Percentiles rank a stretch among this genome's conserved stretches.
Conservation (phyloP, 305 asterid species). For the Fraxinus ornus region DNA sequence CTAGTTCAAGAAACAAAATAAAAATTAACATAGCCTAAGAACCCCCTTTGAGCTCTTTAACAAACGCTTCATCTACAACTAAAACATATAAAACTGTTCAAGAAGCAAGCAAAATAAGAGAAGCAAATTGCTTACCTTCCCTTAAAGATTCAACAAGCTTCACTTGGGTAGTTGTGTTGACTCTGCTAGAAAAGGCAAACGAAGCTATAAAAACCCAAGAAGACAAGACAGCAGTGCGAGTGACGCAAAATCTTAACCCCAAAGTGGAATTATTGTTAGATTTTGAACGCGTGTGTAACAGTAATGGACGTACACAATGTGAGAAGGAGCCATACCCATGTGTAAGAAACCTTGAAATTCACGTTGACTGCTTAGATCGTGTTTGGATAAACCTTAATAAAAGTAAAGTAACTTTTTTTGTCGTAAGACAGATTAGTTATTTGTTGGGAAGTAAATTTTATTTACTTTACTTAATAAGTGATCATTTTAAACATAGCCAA, state of each 20-base stretch:
- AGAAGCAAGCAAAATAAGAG: constrained; percentile 2
- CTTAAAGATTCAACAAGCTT: constrained; percentile 6
- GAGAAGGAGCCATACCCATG: neutral
- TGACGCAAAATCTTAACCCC: neutral
- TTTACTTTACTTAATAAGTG: neutral
- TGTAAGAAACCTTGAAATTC: neutral
- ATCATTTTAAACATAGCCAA: neutral
- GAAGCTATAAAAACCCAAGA: neutral
- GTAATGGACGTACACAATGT: neutral
- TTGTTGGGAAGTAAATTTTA: neutral
- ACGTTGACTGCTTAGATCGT: neutral
- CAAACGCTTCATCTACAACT: neutral
- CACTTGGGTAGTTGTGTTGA: constrained; percentile 35
- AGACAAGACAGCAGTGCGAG: neutral
- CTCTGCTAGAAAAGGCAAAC: constrained; percentile 20
- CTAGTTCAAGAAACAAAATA: constrained; percentile 24
- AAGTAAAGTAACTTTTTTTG: neutral
- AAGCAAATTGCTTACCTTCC: neutral
- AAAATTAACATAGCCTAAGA: neutral
- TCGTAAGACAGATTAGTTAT: neutral
- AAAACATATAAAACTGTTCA: neutral
- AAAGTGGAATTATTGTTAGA: neutral
- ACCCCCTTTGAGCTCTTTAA: neutral
- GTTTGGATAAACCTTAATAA: neutral
- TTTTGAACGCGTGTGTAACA: neutral